phyloP scores from a whole-genome alignment of 768 basidiomycete genomes.

The Termitomyces sp. region DNA sequence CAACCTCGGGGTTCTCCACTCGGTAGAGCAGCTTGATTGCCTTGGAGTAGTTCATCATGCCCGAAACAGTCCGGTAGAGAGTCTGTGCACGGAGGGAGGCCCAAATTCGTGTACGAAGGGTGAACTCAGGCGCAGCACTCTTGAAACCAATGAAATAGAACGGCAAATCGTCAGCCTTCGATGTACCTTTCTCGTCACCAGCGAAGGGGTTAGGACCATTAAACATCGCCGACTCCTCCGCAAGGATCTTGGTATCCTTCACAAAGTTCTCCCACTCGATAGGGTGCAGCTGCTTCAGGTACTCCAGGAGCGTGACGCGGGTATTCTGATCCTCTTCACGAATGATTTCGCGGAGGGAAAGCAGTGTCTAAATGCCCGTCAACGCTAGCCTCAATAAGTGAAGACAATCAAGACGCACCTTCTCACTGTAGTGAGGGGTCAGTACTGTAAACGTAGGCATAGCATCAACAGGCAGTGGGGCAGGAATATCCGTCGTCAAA shows the following conservation, averaged over 20 bases:
- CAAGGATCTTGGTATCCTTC: conserved; percentile 98
- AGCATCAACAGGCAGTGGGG: conserved; percentile 94
- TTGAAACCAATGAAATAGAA: conserved; percentile 99
- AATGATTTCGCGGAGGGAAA: conserved; percentile 97
- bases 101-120: conserved; percentile 98
- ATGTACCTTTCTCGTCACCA: conserved; percentile 75
- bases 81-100: conserved; percentile 98
- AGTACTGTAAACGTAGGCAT: conserved; percentile 99
- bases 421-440: conserved; percentile 98
- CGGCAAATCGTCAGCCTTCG: conserved; percentile 89
- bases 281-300: conserved; percentile 96
- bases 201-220: conserved; percentile 71
- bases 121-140: conserved; percentile 97
- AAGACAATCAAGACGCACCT: conserved; percentile 45
- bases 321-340: conserved; percentile 97
- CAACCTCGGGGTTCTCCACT: conserved; percentile 98
- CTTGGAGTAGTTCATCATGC: conserved; percentile 99
- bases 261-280: conserved; percentile 99
- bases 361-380: conserved; percentile 61
- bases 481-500: conserved; percentile 91
- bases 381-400: not conserved
- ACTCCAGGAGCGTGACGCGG: conserved; percentile 95
- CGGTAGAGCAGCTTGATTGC: conserved; percentile 99
- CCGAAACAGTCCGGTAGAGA: conserved; percentile 96
- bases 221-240: conserved; percentile 90